Evolutionary conservation across 768 basidiomycete genomes (phyloP), one percentile per base, ranked within the genome.

Genomic region (Termitomyces sp.): DNA sequence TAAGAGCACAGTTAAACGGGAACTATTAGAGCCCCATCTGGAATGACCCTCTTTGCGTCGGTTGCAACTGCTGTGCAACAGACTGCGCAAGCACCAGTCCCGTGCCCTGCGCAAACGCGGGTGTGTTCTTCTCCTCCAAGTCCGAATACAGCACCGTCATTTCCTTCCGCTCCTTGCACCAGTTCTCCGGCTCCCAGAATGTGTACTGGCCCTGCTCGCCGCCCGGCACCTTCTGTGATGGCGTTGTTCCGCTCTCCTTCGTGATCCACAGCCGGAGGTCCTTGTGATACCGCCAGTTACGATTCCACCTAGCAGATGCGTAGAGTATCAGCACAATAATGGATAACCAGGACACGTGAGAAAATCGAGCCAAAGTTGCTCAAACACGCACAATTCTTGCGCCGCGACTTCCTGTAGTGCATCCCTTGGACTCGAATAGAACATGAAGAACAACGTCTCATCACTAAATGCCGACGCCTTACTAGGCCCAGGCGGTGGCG

Each of bases 401-500:
- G 93, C 94, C 16, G 95, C 95, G 52, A 94, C 83, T 73, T 98
- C 94, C 71, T 98, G 95, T 55, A 96, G 76, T 41, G 88, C 87
- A 74, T 98, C 95, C 66, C 91, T 78, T 57, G 95, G 93, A 72
- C 85, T 87, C 56, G 92, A 86, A 75, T 98, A 98, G 79, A 98
- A 98, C 85, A 96, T 94, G 80, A 92, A 96, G 74, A 98, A 97
- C 28, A 98, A 76, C 16, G 95, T 97, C 73, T 98, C 95, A 71
- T 98, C 95, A 71, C 88, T 90, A 74, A 98, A 96, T 51, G 87
- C 84, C 1, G 82, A 80, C 18, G 87, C 89, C 74, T 94, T 94
- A 61, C 68, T 78, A 53, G 90, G 87, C 4, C 90, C 90, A 38
- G 91, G 89, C 47, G 93, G 86, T 38, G 88, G 86, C 35, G 95